phyloP scores from a whole-genome alignment of 176 grass and related monocot genomes.

The Lolium multiflorum region DNA sequence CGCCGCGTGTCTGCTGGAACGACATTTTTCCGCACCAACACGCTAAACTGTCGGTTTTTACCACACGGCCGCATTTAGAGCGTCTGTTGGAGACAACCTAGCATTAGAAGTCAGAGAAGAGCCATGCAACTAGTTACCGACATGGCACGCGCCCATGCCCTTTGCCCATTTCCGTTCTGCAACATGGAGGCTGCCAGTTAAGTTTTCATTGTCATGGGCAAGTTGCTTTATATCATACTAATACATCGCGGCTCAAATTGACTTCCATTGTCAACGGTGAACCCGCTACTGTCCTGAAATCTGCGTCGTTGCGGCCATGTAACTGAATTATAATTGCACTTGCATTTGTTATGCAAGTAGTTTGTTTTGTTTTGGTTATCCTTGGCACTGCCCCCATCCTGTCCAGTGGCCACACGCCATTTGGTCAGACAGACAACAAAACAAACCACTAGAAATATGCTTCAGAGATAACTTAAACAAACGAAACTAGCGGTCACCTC shows the following conservation, averaged over 20 bases:
- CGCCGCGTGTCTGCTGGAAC: too few relatives aligned
- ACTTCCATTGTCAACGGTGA: conserved; percentile 30
- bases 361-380: conserved; percentile 39
- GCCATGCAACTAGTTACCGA: not conserved
- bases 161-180: not conserved
- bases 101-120: conserved; percentile 22
- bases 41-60: too few relatives aligned
- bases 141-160: conserved; percentile 8
- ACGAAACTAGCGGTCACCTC: conserved; percentile 35
- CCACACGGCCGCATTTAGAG: too few relatives aligned
- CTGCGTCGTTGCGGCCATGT: conserved; percentile 24
- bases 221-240: conserved; percentile 24
- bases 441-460: conserved; percentile 26
- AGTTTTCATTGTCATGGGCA: conserved; percentile 17
- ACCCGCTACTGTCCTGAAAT: not conserved
- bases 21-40: too few relatives aligned
- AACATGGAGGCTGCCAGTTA: not conserved
- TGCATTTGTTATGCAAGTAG: conserved; percentile 24
- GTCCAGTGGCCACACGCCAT: conserved; percentile 44
- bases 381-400: not conserved
- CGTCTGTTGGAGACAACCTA: not conserved
- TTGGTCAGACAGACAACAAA: conserved; percentile 39
- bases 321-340: conserved; percentile 1
- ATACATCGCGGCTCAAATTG: conserved; percentile 4
- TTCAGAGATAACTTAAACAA: conserved; percentile 47